Conservation (phyloP, 2,329 filamentous ascomycete genomes). For the Teratosphaeria destructans region DNA sequence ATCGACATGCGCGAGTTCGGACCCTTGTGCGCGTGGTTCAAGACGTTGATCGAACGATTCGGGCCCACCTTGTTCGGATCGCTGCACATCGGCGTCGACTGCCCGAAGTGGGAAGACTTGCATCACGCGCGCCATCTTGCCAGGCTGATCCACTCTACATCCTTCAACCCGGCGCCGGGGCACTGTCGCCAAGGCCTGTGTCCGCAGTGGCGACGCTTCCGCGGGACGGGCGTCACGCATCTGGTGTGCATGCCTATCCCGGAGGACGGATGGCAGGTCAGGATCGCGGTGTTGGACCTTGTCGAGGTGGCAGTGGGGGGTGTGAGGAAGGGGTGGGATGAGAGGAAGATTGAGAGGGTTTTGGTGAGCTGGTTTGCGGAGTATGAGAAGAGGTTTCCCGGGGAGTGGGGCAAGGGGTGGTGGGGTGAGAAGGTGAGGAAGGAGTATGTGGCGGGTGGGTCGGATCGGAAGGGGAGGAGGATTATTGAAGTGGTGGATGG, state of each 20-base stretch:
- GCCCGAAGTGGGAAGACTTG: neutral
- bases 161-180: neutral
- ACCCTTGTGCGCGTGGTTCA: neutral
- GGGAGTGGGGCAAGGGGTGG: neutral
- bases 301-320: neutral
- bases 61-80: neutral
- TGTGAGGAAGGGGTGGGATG: neutral
- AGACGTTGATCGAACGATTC: neutral
- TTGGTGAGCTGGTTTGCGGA: neutral
- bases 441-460: neutral
- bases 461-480: neutral
- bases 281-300: neutral
- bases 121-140: neutral
- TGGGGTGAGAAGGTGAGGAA: neutral
- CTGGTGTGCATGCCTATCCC: neutral
- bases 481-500: neutral
- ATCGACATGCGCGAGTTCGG: neutral
- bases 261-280: neutral
- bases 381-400: neutral
- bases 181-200: neutral
- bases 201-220: neutral
- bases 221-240: neutral
- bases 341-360: neutral
- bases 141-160: neutral
- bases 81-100: neutral